These are phyloP conservation scores for Inga leiocalycina DNA, from an alignment of 306 rosid genomes.

Conservation along the genomic window DNA sequence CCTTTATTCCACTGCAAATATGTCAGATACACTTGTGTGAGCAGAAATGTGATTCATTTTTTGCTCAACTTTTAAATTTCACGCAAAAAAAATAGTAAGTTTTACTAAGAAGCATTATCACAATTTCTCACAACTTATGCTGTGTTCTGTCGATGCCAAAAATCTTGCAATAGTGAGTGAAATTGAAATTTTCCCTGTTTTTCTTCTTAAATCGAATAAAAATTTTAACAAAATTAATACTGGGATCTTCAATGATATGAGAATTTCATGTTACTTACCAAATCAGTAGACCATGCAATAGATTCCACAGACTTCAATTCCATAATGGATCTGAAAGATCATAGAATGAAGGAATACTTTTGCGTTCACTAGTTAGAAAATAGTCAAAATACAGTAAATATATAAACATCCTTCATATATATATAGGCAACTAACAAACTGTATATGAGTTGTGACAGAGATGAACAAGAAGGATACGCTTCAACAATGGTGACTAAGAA, in stretches of 20 bases:
- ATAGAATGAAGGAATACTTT: constrained; percentile 26
- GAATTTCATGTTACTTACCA: constrained; percentile 50
- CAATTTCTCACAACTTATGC: background rate
- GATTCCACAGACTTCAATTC: constrained; percentile 62
- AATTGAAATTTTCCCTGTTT: background rate
- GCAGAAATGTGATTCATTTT: background rate
- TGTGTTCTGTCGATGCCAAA: background rate
- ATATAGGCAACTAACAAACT: background rate
- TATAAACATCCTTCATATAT: background rate
- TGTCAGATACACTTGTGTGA: too few species aligned
- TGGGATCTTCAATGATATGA: background rate
- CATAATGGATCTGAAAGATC: constrained; percentile 50
- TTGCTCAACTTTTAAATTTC: background rate
- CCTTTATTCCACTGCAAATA: background rate
- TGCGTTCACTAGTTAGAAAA: background rate
- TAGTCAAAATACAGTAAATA: background rate
- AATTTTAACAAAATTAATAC: background rate
- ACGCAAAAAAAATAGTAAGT: background rate
- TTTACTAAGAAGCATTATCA: background rate
- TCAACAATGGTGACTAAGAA: constrained; percentile 49
- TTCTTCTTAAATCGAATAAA: background rate
- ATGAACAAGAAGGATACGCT: constrained; percentile 56
- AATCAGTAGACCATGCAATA: constrained; percentile 45
- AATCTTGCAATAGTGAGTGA: background rate
- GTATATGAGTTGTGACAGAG: background rate